Percentiles rank a stretch among this genome's conserved stretches.
phyloP scores from a whole-genome alignment of 768 basidiomycete species.

The Tremella yokohamensis region DNA sequence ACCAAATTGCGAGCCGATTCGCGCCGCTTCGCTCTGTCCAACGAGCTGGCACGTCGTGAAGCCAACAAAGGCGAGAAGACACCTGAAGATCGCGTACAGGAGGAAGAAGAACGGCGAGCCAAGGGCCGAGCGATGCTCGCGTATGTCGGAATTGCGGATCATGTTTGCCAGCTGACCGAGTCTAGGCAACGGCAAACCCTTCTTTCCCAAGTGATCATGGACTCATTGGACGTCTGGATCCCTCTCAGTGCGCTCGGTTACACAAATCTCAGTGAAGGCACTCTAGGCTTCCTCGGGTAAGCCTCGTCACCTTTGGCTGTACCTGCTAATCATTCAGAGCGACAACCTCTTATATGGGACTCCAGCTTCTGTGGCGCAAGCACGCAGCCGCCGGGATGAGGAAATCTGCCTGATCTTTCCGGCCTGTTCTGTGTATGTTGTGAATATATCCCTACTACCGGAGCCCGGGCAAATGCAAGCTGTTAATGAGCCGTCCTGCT shows the following conservation, averaged over 20 bases:
- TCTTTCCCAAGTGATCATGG: conserved; percentile 76
- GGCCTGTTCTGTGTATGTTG: too few species aligned
- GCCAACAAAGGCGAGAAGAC: conserved; percentile 21
- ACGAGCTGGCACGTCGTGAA: conserved; percentile 32
- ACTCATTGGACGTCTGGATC: conserved; percentile 81
- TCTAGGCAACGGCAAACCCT: conserved; percentile 60
- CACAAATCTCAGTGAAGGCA: conserved; percentile 74
- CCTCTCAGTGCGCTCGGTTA: conserved; percentile 78
- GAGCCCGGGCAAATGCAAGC: too few species aligned
- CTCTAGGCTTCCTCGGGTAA: conserved; percentile 80
- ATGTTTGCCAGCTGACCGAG: conserved; percentile 27
- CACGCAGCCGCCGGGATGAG: conserved; percentile 27
- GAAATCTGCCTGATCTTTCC: too few species aligned
- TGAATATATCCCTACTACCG: too few species aligned
- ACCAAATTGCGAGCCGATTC: conserved; percentile 46
- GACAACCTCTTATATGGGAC: conserved; percentile 45
- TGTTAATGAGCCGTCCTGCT: too few species aligned
- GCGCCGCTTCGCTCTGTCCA: conserved; percentile 30
- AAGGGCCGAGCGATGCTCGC: conserved; percentile 59
- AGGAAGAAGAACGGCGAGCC: conserved; percentile 66
- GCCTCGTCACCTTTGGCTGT: conserved; percentile 31
- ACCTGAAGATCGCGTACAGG: conserved; percentile 48
- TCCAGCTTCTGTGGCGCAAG: conserved; percentile 48
- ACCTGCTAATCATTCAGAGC: conserved; percentile 25
- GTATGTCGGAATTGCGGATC: conserved; percentile 22